A percentile compares a stretch with the other conserved stretches of the same genome.
Conservation (phyloP, 2,329 filamentous ascomycete species). For the Cladosporium sp. region DNA sequence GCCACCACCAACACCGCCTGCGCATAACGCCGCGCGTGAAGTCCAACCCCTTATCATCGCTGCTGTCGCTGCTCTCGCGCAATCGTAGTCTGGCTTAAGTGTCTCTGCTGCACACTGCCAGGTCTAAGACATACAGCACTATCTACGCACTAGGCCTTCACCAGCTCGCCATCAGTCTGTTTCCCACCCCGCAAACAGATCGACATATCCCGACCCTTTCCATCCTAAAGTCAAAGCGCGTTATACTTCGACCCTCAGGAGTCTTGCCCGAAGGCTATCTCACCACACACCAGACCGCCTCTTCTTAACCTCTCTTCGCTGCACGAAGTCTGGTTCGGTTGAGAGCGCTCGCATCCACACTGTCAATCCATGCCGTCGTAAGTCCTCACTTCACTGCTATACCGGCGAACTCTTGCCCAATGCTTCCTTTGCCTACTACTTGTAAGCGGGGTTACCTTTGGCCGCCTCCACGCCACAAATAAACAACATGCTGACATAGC, state of each 20-base stretch:
- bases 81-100: neutral
- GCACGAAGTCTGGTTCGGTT: constrained; percentile 19
- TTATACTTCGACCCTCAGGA: neutral
- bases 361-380: constrained; percentile 24
- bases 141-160: neutral
- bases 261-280: constrained; percentile 7
- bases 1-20: constrained; percentile 9
- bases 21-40: constrained; percentile 2
- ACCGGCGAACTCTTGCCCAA: constrained; percentile 3
- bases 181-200: constrained; percentile 8
- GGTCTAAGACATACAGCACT: constrained; percentile 11
- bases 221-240: constrained; percentile 17
- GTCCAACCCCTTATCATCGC: constrained; percentile 2
- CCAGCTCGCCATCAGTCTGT: neutral
- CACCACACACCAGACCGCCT: constrained; percentile 15
- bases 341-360: constrained; percentile 18
- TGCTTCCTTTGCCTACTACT: neutral
- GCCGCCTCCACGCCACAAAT: neutral
- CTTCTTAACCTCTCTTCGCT: constrained; percentile 22
- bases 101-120: neutral
- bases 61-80: neutral
- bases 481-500: constrained; percentile 4
- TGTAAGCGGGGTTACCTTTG: neutral
- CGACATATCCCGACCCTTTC: constrained; percentile 8
- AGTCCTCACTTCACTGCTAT: constrained; percentile 1